Evolutionary conservation across 208 protist genomes (phyloP).

Genomic region (Acanthamoeba lenticulata): DNA sequence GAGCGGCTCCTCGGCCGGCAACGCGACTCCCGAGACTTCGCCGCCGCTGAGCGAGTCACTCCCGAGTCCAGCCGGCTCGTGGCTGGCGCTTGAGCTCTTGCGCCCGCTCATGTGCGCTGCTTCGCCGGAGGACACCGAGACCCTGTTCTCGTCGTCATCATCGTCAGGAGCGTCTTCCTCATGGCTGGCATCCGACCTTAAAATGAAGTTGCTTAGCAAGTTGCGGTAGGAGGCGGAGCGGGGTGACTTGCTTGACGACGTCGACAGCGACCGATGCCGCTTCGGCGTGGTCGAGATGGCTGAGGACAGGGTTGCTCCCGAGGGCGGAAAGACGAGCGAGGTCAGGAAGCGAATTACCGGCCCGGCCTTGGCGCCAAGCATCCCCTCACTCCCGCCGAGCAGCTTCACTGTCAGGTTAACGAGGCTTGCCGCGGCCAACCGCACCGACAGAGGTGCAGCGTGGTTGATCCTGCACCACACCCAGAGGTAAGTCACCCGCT

Average conservation of each 20-base stretch:
- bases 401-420: neutral
- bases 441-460: neutral
- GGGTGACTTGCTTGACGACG: neutral
- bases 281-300: too few species aligned
- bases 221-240: neutral
- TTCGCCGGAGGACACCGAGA: neutral
- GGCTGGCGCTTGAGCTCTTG: too few species aligned
- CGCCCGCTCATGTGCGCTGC: too few species aligned
- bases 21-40: too few species aligned
- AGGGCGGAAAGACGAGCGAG: neutral
- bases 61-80: too few species aligned
- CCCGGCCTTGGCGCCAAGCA: neutral
- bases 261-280: neutral
- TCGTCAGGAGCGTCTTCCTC: neutral
- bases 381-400: neutral
- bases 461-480: neutral
- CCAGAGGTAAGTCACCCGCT: too few species aligned
- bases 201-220: neutral
- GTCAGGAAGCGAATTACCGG: neutral
- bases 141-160: neutral
- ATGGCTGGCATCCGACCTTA: neutral
- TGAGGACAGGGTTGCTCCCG: too few species aligned
- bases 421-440: neutral
- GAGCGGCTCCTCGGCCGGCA: neutral
- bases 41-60: too few species aligned